Percentiles rank a stretch among this genome's conserved stretches.
Evolutionary conservation across 805 yeast genomes (phyloP).

Genomic region (Lipomyces spencermartinsiae): DNA sequence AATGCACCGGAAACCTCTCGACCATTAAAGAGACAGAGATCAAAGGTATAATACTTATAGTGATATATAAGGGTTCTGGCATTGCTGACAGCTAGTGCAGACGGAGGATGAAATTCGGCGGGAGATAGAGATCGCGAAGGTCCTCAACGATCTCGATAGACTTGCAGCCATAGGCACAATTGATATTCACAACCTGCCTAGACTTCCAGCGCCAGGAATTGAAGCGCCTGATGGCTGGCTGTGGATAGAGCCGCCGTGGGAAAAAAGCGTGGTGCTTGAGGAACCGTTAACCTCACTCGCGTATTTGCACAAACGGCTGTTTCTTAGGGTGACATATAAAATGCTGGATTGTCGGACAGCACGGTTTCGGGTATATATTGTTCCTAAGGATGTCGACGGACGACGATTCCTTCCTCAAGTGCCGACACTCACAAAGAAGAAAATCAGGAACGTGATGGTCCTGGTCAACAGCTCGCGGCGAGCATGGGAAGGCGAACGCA

Average conservation of each 20-base stretch:
- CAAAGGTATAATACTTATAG: neutral
- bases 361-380: constrained; percentile 24
- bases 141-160: constrained; percentile 50
- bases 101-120: constrained; percentile 23
- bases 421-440: constrained; percentile 19
- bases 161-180: constrained; percentile 59
- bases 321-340: constrained; percentile 55
- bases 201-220: constrained; percentile 48
- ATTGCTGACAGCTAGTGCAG: neutral
- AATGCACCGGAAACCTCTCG: neutral
- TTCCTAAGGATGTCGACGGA: constrained; percentile 33
- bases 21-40: neutral
- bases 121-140: constrained; percentile 39
- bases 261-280: constrained; percentile 29
- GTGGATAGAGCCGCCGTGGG: constrained; percentile 61
- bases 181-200: constrained; percentile 53
- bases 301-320: constrained; percentile 53
- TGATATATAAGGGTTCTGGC: neutral
- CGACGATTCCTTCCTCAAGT: constrained; percentile 26
- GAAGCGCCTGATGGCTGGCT: constrained; percentile 56
- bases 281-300: constrained; percentile 25
- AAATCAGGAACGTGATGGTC: constrained; percentile 12
- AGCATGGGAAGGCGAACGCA: constrained; percentile 32
- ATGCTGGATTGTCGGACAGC: constrained; percentile 37
- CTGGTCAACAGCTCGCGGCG: constrained; percentile 15